Conservation (phyloP, 805 yeast species). For the Spathaspora passalidarum region DNA sequence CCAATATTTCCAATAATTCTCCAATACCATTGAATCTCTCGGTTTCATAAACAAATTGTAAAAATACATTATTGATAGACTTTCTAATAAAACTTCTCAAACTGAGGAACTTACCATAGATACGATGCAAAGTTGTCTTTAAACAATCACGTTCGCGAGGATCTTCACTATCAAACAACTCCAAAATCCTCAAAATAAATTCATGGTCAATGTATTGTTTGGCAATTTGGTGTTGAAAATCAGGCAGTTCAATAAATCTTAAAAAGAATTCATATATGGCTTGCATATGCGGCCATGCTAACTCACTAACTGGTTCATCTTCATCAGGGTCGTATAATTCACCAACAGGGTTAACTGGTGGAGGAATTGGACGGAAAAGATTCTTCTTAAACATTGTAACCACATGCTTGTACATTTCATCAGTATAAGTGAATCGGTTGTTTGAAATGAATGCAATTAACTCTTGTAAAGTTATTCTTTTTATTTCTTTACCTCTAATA, state of each 20-base stretch:
- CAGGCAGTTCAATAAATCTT: slow-evolving; percentile 90
- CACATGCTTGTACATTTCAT: slow-evolving; percentile 84
- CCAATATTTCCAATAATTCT: slow-evolving; percentile 89
- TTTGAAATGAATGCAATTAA: slow-evolving; percentile 83
- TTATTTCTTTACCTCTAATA: slow-evolving; percentile 88
- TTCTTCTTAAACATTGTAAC: slow-evolving; percentile 87
- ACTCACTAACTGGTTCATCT: slow-evolving; percentile 94
- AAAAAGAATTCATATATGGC: slow-evolving; percentile 91
- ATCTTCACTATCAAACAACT: slow-evolving; percentile 93
- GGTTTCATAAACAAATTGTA: slow-evolving; percentile 92
- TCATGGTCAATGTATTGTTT: slow-evolving; percentile 91
- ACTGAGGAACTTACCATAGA: slow-evolving; percentile 91
- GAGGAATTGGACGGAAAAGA: slow-evolving; percentile 94
- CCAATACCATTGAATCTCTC: slow-evolving; percentile 95
- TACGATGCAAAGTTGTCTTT: slow-evolving; percentile 92
- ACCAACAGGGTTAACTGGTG: slow-evolving; percentile 96
- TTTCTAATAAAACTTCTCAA: slow-evolving; percentile 88
- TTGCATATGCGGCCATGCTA: slow-evolving; percentile 99
- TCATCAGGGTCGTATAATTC: slow-evolving; percentile 97
- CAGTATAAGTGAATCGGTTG: slow-evolving; percentile 81
- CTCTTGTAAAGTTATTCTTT: slow-evolving; percentile 82
- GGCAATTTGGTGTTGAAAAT: slow-evolving; percentile 89
- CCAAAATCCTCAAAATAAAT: slow-evolving; percentile 77
- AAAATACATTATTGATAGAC: slow-evolving; percentile 85
- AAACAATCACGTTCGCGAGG: slow-evolving; percentile 94